Conservation (phyloP, 2,329 filamentous ascomycete genomes). For the Emergomyces africanus region DNA sequence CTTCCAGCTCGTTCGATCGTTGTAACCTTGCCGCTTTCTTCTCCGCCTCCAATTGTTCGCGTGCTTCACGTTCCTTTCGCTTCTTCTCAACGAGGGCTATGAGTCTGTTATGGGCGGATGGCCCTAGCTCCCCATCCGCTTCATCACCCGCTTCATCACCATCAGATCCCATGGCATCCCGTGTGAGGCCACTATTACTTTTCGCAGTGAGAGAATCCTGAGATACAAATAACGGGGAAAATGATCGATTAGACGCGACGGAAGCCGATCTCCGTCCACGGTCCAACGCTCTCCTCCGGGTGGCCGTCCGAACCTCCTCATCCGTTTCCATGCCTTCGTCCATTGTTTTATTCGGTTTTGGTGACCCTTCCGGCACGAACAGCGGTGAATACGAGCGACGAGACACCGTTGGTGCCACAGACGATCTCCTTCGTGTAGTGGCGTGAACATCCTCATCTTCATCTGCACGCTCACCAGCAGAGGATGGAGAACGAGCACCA, state of each 20-base stretch:
- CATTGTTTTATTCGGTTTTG: neutral
- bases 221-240: neutral
- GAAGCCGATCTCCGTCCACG: neutral
- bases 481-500: neutral
- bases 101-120: slow-evolving; percentile 46
- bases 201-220: neutral
- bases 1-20: slow-evolving; percentile 14
- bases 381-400: neutral
- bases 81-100: slow-evolving; percentile 62
- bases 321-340: slow-evolving; percentile 6
- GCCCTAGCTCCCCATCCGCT: slow-evolving; percentile 17
- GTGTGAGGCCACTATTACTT: neutral
- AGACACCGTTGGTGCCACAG: neutral
- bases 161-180: neutral
- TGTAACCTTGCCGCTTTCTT: slow-evolving; percentile 23
- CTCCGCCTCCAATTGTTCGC: slow-evolving; percentile 43
- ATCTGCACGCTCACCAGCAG: neutral
- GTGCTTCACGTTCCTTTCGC: slow-evolving; percentile 54
- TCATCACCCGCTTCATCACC: slow-evolving; percentile 9
- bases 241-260: neutral
- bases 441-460: neutral
- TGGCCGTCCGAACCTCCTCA: slow-evolving; percentile 20
- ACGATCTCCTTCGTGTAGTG: no score
- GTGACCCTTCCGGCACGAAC: neutral
- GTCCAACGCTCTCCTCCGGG: slow-evolving; percentile 12